phyloP scores from a whole-genome alignment of 2,329 filamentous ascomycete genomes.

The Trichophyton simii region DNA sequence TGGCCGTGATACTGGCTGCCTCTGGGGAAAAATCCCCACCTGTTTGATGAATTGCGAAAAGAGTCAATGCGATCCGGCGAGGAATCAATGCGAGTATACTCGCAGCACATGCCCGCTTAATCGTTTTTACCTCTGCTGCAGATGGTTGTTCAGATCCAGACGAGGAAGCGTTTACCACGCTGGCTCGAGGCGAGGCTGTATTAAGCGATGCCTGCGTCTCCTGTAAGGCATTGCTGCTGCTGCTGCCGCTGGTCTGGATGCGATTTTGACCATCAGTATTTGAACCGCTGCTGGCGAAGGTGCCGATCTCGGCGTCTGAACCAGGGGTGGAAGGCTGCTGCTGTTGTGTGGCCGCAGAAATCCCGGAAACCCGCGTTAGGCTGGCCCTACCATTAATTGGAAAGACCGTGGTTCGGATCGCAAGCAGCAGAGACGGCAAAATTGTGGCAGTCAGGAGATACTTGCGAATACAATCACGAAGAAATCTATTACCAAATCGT shows the following conservation, averaged over 20 bases:
- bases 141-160: slow-evolving; percentile 16
- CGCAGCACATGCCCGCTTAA: slow-evolving; percentile 34
- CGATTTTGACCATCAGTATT: not conserved
- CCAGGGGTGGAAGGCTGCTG: not conserved
- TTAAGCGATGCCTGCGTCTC: slow-evolving; percentile 12
- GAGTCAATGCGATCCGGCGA: slow-evolving; percentile 29
- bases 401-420: slow-evolving; percentile 67
- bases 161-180: slow-evolving; percentile 5
- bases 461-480: slow-evolving; percentile 41
- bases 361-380: slow-evolving; percentile 6
- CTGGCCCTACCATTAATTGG: slow-evolving; percentile 38
- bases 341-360: slow-evolving; percentile 1
- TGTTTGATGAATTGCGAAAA: slow-evolving; percentile 10
- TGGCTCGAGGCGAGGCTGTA: slow-evolving; percentile 4
- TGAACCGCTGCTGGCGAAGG: slow-evolving; percentile 7
- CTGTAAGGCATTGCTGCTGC: not conserved
- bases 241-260: not conserved
- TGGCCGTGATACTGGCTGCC: slow-evolving; percentile 4
- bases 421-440: slow-evolving; percentile 47
- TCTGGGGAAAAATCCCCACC: not conserved
- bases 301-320: slow-evolving; percentile 16
- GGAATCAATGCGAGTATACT: slow-evolving; percentile 33
- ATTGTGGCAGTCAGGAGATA: slow-evolving; percentile 51
- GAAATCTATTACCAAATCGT: slow-evolving; percentile 26
- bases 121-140: slow-evolving; percentile 24